Percentiles rank a stretch among this genome's conserved stretches.
Conservation (phyloP, 2,329 filamentous ascomycete genomes). For the Aspergillus sp. region DNA sequence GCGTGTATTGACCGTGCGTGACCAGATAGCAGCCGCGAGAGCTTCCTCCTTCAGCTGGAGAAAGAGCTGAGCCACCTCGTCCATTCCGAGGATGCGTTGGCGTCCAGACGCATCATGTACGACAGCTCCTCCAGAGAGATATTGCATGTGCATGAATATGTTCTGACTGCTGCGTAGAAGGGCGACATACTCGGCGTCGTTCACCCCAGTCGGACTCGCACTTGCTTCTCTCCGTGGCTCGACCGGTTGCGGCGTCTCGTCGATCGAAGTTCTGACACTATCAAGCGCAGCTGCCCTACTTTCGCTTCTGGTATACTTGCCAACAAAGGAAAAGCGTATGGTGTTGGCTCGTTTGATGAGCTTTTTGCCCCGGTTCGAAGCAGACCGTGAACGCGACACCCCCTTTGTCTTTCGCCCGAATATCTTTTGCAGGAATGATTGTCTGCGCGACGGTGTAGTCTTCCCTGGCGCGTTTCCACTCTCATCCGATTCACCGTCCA, state of each 20-base stretch:
- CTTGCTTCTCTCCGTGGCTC: conserved; percentile 9
- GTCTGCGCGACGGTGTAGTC: conserved; percentile 16
- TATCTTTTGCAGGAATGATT: conserved; percentile 23
- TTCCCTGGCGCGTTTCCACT: conserved; percentile 6
- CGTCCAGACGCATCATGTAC: conserved; percentile 29
- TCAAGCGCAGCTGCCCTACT: conserved; percentile 13
- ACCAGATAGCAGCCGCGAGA: conserved; percentile 18
- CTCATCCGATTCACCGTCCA: conserved; percentile 12
- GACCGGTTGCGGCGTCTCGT: neutral
- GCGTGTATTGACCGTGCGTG: conserved; percentile 15
- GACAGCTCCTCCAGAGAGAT: conserved; percentile 21
- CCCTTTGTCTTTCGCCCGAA: conserved; percentile 25
- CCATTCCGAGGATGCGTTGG: conserved; percentile 28
- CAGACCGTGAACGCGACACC: conserved; percentile 22
- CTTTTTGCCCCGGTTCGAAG: conserved; percentile 21
- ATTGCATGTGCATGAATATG: conserved; percentile 25
- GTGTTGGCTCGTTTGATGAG: conserved; percentile 27
- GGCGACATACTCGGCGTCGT: conserved; percentile 17
- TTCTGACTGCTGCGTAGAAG: conserved; percentile 17
- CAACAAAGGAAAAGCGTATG: conserved; percentile 28
- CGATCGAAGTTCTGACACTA: conserved; percentile 11
- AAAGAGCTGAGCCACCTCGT: conserved; percentile 29
- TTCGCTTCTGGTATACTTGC: conserved; percentile 17
- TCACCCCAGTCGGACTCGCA: conserved; percentile 3
- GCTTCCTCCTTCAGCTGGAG: conserved; percentile 25